Conservation (phyloP, 192 early-diverging fungal genomes). For the Pilaira anomala region DNA sequence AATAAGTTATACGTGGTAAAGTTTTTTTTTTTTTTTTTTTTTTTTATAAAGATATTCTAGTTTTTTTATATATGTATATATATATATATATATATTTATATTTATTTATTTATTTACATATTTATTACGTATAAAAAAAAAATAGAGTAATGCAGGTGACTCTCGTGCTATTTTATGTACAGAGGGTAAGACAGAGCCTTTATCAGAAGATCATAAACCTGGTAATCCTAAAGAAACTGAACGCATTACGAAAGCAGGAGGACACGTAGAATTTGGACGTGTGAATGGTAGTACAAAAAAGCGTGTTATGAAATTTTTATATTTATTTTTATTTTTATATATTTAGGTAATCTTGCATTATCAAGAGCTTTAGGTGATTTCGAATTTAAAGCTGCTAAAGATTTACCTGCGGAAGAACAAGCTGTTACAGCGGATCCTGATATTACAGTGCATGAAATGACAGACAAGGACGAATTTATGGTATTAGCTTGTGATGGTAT, state of each 20-base stretch:
- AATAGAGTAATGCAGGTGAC: slow-evolving; percentile 86
- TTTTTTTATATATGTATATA: background rate
- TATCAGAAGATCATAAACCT: slow-evolving; percentile 95
- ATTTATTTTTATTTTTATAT: background rate
- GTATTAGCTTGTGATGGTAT: slow-evolving; percentile 96
- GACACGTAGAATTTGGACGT: slow-evolving; percentile 94
- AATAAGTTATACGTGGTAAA: slow-evolving; percentile 16
- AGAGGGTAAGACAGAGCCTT: slow-evolving; percentile 62
- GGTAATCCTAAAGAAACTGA: slow-evolving; percentile 73
- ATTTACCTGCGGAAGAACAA: slow-evolving; percentile 78
- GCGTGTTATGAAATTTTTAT: background rate
- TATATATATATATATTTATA: background rate
- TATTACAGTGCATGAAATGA: slow-evolving; percentile 57
- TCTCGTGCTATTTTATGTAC: slow-evolving; percentile 79
- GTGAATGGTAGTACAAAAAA: slow-evolving; percentile 74
- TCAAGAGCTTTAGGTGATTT: slow-evolving; percentile 96
- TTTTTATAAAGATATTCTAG: background rate
- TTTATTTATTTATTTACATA: background rate
- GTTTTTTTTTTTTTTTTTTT: background rate
- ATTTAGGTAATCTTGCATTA: slow-evolving; percentile 79
- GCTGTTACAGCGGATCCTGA: slow-evolving; percentile 90
- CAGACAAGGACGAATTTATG: slow-evolving; percentile 80
- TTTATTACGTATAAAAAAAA: background rate
- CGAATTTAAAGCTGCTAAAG: slow-evolving; percentile 87
- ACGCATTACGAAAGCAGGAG: slow-evolving; percentile 84